A percentile compares a stretch with the other conserved stretches of the same genome.
phyloP scores from a whole-genome alignment of 1,139 yeast species.

The Chernovozyma sophiae-reginae region DNA sequence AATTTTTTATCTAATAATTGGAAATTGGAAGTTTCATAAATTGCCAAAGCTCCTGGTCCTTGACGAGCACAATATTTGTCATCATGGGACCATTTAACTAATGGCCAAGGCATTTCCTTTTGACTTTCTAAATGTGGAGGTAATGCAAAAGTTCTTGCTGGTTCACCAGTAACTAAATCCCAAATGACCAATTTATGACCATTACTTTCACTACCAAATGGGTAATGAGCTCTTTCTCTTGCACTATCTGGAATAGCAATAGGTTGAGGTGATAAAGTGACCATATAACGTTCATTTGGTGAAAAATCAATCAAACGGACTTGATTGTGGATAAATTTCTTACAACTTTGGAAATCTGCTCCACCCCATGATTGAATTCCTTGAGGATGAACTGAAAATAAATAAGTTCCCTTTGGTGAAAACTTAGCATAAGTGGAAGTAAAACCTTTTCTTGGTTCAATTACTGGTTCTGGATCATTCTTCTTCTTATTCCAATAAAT shows the following conservation, averaged over 20 bases:
- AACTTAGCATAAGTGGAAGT: slow-evolving; percentile 85
- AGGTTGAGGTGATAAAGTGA: slow-evolving; percentile 87
- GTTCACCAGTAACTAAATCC: slow-evolving; percentile 83
- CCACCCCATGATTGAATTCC: slow-evolving; percentile 99
- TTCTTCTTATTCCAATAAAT: slow-evolving; percentile 83
- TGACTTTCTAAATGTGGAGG: slow-evolving; percentile 71
- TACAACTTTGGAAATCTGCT: slow-evolving; percentile 65
- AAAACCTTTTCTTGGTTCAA: slow-evolving; percentile 79
- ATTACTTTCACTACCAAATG: slow-evolving; percentile 82
- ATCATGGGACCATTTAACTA: slow-evolving; percentile 93
- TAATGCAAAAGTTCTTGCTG: slow-evolving; percentile 85
- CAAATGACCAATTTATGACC: slow-evolving; percentile 95
- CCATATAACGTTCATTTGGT: slow-evolving; percentile 86
- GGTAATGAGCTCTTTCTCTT: slow-evolving; percentile 60
- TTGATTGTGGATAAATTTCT: slow-evolving; percentile 82
- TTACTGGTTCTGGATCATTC: slow-evolving; percentile 70
- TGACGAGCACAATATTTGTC: slow-evolving; percentile 94
- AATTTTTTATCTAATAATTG: slow-evolving; percentile 79
- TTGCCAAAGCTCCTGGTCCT: slow-evolving; percentile 88
- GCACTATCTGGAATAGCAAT: slow-evolving; percentile 68
- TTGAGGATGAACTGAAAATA: slow-evolving; percentile 87
- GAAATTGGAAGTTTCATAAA: slow-evolving; percentile 68
- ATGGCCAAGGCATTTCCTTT: slow-evolving; percentile 90
- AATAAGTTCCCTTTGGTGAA: slow-evolving; percentile 90
- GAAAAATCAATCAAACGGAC: slow-evolving; percentile 89